Conservation (phyloP, 805 yeast genomes). For the Myxozyma sirexii region DNA sequence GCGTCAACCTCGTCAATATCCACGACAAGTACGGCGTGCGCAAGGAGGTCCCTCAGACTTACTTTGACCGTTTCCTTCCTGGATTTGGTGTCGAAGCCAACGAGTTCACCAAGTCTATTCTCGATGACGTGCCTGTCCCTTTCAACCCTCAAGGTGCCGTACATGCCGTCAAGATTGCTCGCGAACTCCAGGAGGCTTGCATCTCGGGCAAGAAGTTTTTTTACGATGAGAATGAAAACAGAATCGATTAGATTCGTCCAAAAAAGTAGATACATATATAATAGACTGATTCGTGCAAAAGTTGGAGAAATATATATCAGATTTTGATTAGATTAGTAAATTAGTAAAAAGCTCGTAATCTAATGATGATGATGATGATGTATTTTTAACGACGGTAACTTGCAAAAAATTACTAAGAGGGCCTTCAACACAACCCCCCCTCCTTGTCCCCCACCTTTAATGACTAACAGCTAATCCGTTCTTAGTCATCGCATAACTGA, state of each 20-base stretch:
- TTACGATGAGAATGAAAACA: conserved; percentile 15
- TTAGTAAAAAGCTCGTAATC: too few relatives aligned
- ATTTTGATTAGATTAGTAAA: too few relatives aligned
- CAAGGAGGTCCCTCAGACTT: conserved; percentile 31
- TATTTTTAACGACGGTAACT: too few relatives aligned
- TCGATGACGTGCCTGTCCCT: conserved; percentile 32
- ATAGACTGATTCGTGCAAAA: too few relatives aligned
- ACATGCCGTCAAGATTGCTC: conserved; percentile 23
- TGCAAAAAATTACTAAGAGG: too few relatives aligned
- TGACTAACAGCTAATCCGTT: too few relatives aligned
- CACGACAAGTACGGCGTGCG: conserved; percentile 34
- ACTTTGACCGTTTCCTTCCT: conserved; percentile 30
- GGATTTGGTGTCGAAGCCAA: conserved; percentile 33
- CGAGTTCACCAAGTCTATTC: conserved; percentile 21
- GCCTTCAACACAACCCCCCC: too few relatives aligned
- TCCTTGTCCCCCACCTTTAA: too few relatives aligned
- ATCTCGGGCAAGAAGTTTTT: conserved; percentile 10
- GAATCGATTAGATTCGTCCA: background rate
- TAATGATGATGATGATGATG: too few relatives aligned
- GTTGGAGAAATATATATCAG: too few relatives aligned
- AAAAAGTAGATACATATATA: too few relatives aligned
- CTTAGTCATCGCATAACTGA: too few relatives aligned
- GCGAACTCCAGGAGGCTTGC: conserved; percentile 21
- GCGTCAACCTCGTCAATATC: conserved; percentile 24
- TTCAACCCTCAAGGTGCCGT: conserved; percentile 17